Percentiles rank a stretch among this genome's conserved stretches.
These are phyloP conservation scores for Exophiala sp. DNA, from an alignment of 2,329 filamentous ascomycete genomes.

Conservation along the genomic window DNA sequence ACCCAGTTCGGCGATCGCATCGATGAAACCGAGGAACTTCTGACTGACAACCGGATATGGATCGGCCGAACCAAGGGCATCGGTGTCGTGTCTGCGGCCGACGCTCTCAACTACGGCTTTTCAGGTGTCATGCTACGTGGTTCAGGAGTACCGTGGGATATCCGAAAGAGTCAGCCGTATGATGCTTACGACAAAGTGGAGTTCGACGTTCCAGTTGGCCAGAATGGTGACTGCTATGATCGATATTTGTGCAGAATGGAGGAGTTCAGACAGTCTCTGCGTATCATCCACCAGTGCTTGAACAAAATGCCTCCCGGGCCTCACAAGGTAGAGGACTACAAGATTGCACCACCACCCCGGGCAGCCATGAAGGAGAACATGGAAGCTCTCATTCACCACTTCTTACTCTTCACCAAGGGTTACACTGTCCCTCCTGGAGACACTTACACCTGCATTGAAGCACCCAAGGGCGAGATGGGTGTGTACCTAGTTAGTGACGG, in stretches of 20 bases:
- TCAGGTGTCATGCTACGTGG: conserved; percentile 97
- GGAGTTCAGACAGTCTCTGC: conserved; percentile 96
- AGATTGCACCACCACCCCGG: conserved; percentile 92
- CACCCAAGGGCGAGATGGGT: conserved; percentile 99
- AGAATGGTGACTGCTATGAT: conserved; percentile 98
- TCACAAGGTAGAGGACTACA: conserved; percentile 96
- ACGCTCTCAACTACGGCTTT: conserved; percentile 97
- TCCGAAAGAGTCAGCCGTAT: conserved; percentile 95
- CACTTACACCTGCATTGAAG: conserved; percentile 97
- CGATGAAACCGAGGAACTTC: conserved; percentile 96
- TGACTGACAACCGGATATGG: conserved; percentile 99
- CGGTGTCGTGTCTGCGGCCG: conserved; percentile 83
- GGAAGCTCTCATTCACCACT: conserved; percentile 99
- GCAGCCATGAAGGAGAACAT: conserved; percentile 99
- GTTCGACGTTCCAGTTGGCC: conserved; percentile 93
- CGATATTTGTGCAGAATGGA: conserved; percentile 99
- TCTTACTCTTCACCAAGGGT: conserved; percentile 97
- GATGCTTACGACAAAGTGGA: conserved; percentile 98
- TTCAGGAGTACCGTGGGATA: conserved; percentile 91
- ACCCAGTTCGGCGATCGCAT: conserved; percentile 98
- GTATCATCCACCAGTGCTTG: conserved; percentile 97
- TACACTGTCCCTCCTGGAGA: conserved; percentile 96
- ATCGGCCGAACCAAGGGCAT: conserved; percentile 86
- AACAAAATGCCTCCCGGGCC: conserved; percentile 98
- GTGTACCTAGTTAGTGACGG: conserved; percentile 96